Percentiles rank a stretch among this genome's conserved stretches.
Conservation (phyloP, 345 rosid species). For the Corymbia maculata region DNA sequence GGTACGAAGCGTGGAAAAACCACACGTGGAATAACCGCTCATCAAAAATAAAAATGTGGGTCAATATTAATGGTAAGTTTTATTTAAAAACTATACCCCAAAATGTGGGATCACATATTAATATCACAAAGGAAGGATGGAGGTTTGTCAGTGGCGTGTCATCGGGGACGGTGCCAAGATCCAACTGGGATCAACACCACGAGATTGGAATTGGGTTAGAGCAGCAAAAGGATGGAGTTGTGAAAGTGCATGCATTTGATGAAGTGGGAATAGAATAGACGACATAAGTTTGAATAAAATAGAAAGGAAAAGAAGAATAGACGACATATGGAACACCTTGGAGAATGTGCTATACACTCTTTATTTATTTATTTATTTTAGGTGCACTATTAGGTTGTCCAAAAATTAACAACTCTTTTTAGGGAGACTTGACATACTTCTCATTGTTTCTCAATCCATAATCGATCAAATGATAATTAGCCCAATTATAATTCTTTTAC, state of each 20-base stretch:
- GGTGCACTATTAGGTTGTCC: not conserved
- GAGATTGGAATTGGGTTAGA: not conserved
- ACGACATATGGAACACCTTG: not conserved
- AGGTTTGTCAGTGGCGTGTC: not conserved
- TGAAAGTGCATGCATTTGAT: not conserved
- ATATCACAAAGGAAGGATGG: not conserved
- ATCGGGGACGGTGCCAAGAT: not conserved
- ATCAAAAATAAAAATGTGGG: no score
- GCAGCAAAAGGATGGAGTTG: not conserved
- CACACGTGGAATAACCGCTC: no score
- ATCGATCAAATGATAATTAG: not conserved
- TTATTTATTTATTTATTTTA: not conserved
- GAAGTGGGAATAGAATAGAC: not conserved
- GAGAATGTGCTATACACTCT: not conserved
- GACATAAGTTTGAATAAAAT: not conserved
- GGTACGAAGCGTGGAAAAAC: no score
- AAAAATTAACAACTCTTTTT: not conserved
- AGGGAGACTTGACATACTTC: not conserved
- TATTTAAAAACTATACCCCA: no score
- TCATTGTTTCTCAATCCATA: no score
- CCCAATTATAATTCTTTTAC: not conserved
- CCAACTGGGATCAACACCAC: not conserved
- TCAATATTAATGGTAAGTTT: no score
- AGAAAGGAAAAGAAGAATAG: no score
- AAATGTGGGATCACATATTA: no score